These are phyloP conservation scores for Lithocarpus polystachyus DNA, from an alignment of 306 rosid species.

Conservation along the genomic window DNA sequence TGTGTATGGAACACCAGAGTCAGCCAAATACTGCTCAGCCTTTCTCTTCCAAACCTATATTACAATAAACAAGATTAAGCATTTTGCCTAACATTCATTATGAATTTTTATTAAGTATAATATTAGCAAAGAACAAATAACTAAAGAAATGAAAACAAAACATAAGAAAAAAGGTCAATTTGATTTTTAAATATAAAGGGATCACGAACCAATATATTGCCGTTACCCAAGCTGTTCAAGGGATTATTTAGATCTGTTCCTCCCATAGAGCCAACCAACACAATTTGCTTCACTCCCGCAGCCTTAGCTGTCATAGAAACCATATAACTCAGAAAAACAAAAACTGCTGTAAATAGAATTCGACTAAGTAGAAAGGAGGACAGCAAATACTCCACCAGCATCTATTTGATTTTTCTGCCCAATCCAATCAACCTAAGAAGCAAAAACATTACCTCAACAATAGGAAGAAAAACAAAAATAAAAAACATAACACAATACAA, in stretches of 20 bases:
- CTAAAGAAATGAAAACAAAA: background rate
- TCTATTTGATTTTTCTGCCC: conserved; percentile 96
- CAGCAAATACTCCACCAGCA: conserved; percentile 48
- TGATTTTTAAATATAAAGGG: conserved; percentile 8
- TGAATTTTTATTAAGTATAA: background rate
- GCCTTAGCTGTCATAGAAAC: conserved; percentile 64
- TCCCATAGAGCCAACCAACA: conserved; percentile 96
- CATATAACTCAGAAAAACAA: conserved; percentile 13
- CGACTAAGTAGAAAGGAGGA: conserved; percentile 10
- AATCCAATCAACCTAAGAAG: conserved; percentile 86
- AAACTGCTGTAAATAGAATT: background rate
- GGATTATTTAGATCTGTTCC: conserved; percentile 79
- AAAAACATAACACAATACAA: background rate
- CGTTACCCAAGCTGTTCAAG: conserved; percentile 80
- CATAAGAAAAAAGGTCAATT: conserved; percentile 5
- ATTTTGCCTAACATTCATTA: background rate
- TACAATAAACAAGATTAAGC: background rate
- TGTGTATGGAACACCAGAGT: conserved; percentile 84
- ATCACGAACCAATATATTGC: conserved; percentile 83
- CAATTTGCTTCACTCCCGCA: conserved; percentile 91
- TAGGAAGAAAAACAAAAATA: conserved; percentile 4
- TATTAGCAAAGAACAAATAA: background rate
- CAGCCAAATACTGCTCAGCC: conserved; percentile 93
- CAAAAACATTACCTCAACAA: conserved; percentile 6
- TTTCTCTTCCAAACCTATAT: conserved; percentile 93